Conservation (phyloP, 805 yeast genomes). For the Candida ponderosae region DNA sequence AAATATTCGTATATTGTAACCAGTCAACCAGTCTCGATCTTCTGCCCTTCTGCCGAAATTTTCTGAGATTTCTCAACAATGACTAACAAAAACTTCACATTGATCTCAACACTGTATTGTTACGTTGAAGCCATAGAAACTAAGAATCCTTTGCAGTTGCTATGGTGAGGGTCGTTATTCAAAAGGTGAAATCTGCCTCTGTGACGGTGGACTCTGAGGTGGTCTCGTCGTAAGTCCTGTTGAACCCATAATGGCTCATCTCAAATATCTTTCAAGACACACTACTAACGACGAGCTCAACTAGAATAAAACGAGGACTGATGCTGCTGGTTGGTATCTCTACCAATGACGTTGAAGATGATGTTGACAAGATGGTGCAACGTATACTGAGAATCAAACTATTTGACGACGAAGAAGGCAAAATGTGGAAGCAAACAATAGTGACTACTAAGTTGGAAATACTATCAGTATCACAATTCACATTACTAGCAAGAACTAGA, state of each 20-base stretch:
- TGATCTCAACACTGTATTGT: no score
- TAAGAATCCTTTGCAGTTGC: no score
- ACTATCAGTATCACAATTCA: constrained; percentile 87
- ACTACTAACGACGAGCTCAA: background rate
- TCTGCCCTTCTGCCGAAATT: no score
- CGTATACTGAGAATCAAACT: constrained; percentile 60
- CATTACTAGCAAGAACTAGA: constrained; percentile 74
- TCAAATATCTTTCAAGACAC: constrained; percentile 1
- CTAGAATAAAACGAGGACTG: constrained; percentile 59
- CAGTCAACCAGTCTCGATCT: no score
- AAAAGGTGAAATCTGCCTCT: constrained; percentile 81
- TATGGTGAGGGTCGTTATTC: constrained; percentile 50
- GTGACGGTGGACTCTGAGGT: constrained; percentile 72
- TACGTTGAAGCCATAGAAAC: no score
- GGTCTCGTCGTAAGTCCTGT: constrained; percentile 48
- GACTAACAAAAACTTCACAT: no score
- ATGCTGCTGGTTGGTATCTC: constrained; percentile 82
- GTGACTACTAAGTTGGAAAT: constrained; percentile 62
- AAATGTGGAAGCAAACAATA: constrained; percentile 70
- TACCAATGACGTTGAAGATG: constrained; percentile 67
- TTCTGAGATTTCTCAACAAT: no score
- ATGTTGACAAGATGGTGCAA: constrained; percentile 58
- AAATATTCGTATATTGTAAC: no score
- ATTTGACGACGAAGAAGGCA: constrained; percentile 66
- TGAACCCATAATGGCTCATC: no score